Evolutionary conservation across 139 green algal genomes (phyloP).

Genomic region (Volvox africanus): DNA sequence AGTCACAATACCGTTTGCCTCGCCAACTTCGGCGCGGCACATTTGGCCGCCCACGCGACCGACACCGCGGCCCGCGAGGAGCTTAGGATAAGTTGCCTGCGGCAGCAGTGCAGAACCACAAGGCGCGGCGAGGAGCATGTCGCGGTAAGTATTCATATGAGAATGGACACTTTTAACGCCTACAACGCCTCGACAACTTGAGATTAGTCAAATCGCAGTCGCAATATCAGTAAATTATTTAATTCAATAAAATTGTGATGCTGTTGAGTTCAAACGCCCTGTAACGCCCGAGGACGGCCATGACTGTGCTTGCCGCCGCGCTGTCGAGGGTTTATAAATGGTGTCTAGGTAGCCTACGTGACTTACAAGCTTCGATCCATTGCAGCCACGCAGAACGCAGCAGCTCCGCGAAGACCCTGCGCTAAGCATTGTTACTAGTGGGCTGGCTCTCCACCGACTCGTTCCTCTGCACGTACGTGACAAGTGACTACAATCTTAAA

Average conservation of each 20-base stretch:
- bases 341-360: background rate
- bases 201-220: background rate
- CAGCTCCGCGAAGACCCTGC: background rate
- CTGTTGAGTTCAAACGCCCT: background rate
- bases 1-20: slow-evolving; percentile 33
- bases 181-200: background rate
- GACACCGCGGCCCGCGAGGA: background rate
- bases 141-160: background rate
- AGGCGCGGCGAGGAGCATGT: background rate
- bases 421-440: slow-evolving; percentile 4
- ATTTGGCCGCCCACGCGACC: background rate
- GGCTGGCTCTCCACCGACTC: background rate
- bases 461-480: background rate
- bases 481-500: background rate
- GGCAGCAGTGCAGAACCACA: background rate
- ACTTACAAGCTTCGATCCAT: slow-evolving; percentile 26
- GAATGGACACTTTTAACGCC: slow-evolving; percentile 4
- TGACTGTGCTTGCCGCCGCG: slow-evolving; percentile 22
- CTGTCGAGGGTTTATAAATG: too few relatives aligned
- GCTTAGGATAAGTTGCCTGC: background rate
- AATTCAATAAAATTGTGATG: background rate
- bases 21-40: background rate
- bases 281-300: slow-evolving; percentile 10
- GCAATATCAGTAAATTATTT: background rate
- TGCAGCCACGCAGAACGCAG: slow-evolving; percentile 21